These are phyloP conservation scores for Paramyrothecium sp. DNA, from an alignment of 2,329 filamentous ascomycete species.

Conservation along the genomic window DNA sequence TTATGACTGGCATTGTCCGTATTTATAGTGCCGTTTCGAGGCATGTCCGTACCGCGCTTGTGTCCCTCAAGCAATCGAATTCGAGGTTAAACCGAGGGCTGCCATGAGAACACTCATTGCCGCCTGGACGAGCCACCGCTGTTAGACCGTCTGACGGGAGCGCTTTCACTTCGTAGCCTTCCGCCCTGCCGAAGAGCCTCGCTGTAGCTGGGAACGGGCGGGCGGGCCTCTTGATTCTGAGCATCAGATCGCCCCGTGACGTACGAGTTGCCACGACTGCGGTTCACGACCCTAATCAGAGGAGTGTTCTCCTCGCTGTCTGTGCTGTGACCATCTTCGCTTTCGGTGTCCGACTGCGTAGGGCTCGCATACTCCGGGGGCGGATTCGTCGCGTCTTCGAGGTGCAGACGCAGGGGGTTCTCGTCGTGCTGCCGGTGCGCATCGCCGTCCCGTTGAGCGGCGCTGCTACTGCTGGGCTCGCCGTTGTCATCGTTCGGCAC, in stretches of 20 bases:
- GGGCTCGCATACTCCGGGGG: slow-evolving; percentile 73
- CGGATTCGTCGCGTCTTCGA: slow-evolving; percentile 58
- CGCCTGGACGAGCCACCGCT: neutral
- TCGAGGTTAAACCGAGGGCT: no score
- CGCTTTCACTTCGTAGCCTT: slow-evolving; percentile 20
- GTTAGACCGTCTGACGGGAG: slow-evolving; percentile 15
- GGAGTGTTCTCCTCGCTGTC: slow-evolving; percentile 58
- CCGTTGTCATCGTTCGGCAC: slow-evolving; percentile 71
- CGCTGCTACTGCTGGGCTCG: slow-evolving; percentile 43
- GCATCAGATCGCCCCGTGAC: slow-evolving; percentile 30
- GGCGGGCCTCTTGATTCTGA: slow-evolving; percentile 29
- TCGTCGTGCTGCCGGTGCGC: slow-evolving; percentile 26
- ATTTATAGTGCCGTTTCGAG: neutral
- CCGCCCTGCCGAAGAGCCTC: slow-evolving; percentile 63
- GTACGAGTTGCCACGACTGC: slow-evolving; percentile 49
- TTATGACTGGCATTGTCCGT: neutral
- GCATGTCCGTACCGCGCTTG: neutral
- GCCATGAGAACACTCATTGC: neutral
- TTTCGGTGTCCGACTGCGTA: slow-evolving; percentile 60
- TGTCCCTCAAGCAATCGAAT: neutral
- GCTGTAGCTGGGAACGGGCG: slow-evolving; percentile 81
- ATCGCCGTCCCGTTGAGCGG: slow-evolving; percentile 19
- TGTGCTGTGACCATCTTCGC: slow-evolving; percentile 51
- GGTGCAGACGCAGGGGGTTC: slow-evolving; percentile 35
- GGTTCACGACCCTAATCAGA: slow-evolving; percentile 48